Base-by-base conservation (phyloP, 2,329 filamentous ascomycete species). In the Pseudonectria foliicola region DNA sequence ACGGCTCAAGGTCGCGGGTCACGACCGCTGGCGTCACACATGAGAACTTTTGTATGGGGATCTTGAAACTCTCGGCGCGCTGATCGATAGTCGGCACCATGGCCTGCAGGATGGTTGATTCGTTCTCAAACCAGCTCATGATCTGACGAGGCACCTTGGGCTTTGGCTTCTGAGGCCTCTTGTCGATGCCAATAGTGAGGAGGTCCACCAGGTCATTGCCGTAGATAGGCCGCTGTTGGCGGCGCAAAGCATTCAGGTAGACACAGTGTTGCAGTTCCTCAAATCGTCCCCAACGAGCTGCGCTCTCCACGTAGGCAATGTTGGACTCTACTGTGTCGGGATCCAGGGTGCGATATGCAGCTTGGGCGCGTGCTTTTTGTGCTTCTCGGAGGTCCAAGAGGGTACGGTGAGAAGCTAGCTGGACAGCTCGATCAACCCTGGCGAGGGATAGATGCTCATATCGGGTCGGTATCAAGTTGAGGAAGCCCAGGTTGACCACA, bases 21-120 rank as follows among this genome's bases (percentile, higher is more conserved):
- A 94, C 80, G 10, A 87, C 90, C 1, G 86, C 81, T 3, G 92
- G 92, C 0, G 92, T 96, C 24, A 95, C 80, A 50, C 90, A 98
- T 1, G 85, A 86, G 52, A 95, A 98, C 55, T 90, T 86, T 44
- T 84, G 79, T 34, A 98, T 81, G 3, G 75, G 80, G 1, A 77
- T 78, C 50, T 90, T 81, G 61, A 94, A 70, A 11, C 71, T 68
- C 33, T 78, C 73, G 2, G 88, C 80, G 15, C 88, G 80, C 50
- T 86, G 74, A 27, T 82, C 73, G 1, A 94, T 59, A 0, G 80
- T 87, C 13, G 80, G 77, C n/a, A 92, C 76, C 62, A 92, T 76
- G 4, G 74, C 68, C 25, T 68, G 68, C 31, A 89, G 65, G 14
- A 74, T 56, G 6, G 70, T 68, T 1, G 85, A 85, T 35, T 80